phyloP scores from a whole-genome alignment of 2,329 filamentous ascomycete species.

The Dactylellina sp. region DNA sequence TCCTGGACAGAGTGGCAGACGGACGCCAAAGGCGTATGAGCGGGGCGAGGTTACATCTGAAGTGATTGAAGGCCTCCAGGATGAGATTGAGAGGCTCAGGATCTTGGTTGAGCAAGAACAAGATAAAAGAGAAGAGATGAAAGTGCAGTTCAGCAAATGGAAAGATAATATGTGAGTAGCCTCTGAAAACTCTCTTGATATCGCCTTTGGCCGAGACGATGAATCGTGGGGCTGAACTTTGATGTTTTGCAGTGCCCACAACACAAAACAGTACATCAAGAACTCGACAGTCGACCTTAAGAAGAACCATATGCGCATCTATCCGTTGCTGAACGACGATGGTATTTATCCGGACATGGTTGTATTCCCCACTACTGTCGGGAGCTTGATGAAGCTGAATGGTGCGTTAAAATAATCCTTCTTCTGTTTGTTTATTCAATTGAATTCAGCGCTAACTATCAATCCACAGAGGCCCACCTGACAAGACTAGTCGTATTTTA shows the following conservation, averaged over 20 bases:
- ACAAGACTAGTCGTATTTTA: constrained; percentile 54
- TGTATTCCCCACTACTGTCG: constrained; percentile 49
- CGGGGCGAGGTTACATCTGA: constrained; percentile 54
- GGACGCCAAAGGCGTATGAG: constrained; percentile 50
- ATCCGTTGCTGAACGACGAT: constrained; percentile 51
- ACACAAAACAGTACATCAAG: constrained; percentile 56
- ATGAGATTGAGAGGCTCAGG: constrained; percentile 52
- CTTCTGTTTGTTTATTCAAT: too few relatives aligned
- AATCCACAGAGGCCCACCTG: constrained; percentile 37
- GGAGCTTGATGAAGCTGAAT: constrained; percentile 55
- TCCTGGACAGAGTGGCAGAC: constrained; percentile 17
- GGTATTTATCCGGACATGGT: constrained; percentile 49
- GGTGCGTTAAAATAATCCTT: constrained; percentile 10
- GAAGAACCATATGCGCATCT: constrained; percentile 54
- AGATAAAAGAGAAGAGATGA: constrained; percentile 41
- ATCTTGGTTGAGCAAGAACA: constrained; percentile 41
- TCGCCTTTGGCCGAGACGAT: neutral
- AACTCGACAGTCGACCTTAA: constrained; percentile 55
- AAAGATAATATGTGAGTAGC: constrained; percentile 48
- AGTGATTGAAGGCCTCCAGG: constrained; percentile 48
- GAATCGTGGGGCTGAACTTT: constrained; percentile 24
- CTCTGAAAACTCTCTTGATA: neutral
- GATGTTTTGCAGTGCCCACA: constrained; percentile 38
- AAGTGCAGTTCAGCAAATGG: constrained; percentile 32
- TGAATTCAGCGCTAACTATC: neutral